Evolutionary conservation across 495 filamentous ascomycete species (phyloP).

Genomic region (Thozetella sp.): DNA sequence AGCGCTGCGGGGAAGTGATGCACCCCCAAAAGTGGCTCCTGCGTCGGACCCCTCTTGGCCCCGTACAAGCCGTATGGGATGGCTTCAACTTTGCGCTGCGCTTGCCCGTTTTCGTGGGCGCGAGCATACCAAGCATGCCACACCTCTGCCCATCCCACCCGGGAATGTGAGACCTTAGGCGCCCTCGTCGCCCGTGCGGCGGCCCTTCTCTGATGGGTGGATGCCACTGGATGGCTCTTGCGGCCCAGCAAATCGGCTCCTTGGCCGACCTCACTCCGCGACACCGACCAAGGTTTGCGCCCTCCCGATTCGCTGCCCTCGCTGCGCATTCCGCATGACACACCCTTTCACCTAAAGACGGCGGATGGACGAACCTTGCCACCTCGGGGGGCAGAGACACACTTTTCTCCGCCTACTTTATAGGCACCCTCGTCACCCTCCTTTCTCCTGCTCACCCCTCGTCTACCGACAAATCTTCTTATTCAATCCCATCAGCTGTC

Average conservation of each 20-base stretch:
- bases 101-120: background rate
- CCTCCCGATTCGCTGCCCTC: background rate
- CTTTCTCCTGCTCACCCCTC: background rate
- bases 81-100: background rate
- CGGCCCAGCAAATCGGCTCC: slow-evolving; percentile 1
- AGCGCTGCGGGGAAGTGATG: background rate
- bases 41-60: background rate
- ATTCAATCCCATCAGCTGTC: no score
- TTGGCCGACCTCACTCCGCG: background rate
- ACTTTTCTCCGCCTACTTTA: background rate
- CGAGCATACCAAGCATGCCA: background rate
- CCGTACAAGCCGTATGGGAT: no score
- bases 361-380: background rate
- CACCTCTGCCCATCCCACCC: background rate
- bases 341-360: background rate
- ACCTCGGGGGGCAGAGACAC: background rate
- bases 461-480: background rate
- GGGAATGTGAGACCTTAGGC: background rate
- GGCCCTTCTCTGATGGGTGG: background rate
- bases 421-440: background rate
- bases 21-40: background rate
- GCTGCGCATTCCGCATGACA: background rate
- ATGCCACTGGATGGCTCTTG: no score
- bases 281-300: background rate
- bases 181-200: background rate